Evolutionary conservation across 371 early-diverging fungal genomes (phyloP), one percentile per base, ranked within the genome.

Genomic region (Batrachochytrium dendrobatidis): DNA sequence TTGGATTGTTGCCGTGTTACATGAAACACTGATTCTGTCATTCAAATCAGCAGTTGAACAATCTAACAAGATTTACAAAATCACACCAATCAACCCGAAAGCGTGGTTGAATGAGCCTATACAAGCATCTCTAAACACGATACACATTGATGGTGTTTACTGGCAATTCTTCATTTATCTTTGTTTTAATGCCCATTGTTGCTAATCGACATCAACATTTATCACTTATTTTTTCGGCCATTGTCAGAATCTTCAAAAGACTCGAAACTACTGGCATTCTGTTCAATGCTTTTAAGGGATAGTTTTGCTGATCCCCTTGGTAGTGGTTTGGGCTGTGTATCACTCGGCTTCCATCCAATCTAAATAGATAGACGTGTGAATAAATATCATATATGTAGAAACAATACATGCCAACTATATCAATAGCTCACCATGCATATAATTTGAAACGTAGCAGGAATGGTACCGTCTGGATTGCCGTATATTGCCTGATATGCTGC

Each of bases 361-460:
- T 87, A 72, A 6, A 52, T 18, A 33, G 48, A 18, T 5, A 17
- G 6, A 22, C 26, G 43, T 29, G 7, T 7, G 18, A 43, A n/a
- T 55, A 57, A 20, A 29, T 17, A 26, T 31, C 17, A 1, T 12
- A 17, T 15, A 58, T 39, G 25, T 48, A 28, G 15, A 15, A 8
- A 22, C 7, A 34, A 29, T n/a, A 39, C 12, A 12, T 12, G 15
- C 39, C 12, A n/a, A n/a, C 39, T 12, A 39, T n/a, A 39, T n/a
- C n/a, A 32, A 18, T n/a, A 26, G 49, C 58, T 44, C 53, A 73
- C 70, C 76, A 76, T 73, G 56, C 71, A 70, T 8, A 76, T 66
- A 30, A 68, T 30, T 66, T 92, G 91, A 72, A 95, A 97, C 2
- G 97, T 97, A 10, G 97, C 97, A 5, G 96, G 94, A 26, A 95